Conservation (phyloP, 1,284 basidiomycete species). For the Rhodotorula mucilaginosa region DNA sequence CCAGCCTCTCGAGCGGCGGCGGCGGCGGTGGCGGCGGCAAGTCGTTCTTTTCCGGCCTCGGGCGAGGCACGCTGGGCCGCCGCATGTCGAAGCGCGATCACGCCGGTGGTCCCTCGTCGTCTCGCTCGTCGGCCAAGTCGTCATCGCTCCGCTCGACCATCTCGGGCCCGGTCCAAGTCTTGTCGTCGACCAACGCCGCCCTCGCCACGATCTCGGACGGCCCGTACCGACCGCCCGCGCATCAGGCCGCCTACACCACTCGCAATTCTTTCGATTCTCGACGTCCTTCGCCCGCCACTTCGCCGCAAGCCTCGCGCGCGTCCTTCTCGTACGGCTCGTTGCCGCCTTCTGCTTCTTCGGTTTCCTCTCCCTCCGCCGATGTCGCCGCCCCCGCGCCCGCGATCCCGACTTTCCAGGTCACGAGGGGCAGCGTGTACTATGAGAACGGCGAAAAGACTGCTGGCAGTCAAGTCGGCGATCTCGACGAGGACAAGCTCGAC, state of each 20-base stretch:
- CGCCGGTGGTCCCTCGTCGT: no score
- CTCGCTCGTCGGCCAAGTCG: background rate
- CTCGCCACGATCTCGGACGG: background rate
- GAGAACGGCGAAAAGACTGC: background rate
- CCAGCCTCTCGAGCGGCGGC: background rate
- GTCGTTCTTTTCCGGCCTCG: slow-evolving; percentile 19
- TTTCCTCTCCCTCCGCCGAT: no score
- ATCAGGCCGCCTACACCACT: background rate
- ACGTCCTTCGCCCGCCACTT: slow-evolving; percentile 1
- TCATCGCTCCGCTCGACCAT: slow-evolving; percentile 4
- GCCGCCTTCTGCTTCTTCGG: background rate
- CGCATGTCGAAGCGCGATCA: background rate
- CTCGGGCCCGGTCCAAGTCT: slow-evolving; percentile 9
- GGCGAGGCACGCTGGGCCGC: slow-evolving; percentile 4
- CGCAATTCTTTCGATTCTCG: slow-evolving; percentile 16
- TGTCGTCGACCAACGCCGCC: background rate
- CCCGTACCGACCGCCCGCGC: slow-evolving; percentile 6
- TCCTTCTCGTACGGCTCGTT: slow-evolving; percentile 9
- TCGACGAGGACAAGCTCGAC: slow-evolving; percentile 16
- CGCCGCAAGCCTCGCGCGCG: slow-evolving; percentile 1
- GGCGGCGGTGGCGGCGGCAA: slow-evolving; percentile 1
- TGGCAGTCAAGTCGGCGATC: background rate
- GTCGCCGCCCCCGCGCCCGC: no score
- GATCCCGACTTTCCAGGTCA: background rate
- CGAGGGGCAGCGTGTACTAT: background rate